phyloP scores from a whole-genome alignment of 306 rosid genomes.

The Quercus alba region DNA sequence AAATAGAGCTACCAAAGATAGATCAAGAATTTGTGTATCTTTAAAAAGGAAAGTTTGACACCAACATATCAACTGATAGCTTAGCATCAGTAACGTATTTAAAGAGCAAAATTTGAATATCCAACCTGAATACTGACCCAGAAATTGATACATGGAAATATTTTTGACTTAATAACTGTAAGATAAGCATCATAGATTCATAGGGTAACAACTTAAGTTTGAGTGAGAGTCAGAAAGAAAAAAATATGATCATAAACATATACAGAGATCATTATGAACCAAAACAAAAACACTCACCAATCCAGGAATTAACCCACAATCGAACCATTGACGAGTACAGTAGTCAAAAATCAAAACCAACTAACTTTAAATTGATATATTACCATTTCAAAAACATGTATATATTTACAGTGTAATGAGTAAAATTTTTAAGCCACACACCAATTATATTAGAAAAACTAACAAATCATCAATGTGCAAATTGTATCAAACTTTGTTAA shows the following conservation, averaged over 20 bases:
- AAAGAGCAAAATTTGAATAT: not conserved
- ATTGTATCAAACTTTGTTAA: not conserved
- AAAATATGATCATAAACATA: not conserved
- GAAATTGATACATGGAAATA: not conserved
- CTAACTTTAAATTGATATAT: not conserved
- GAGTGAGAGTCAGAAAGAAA: not conserved
- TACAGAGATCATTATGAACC: not conserved
- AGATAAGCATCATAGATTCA: not conserved
- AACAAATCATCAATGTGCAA: not conserved
- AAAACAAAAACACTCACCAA: not conserved
- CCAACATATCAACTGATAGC: not conserved
- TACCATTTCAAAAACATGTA: not conserved
- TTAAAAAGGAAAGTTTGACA: not conserved
- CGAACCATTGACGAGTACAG: not conserved
- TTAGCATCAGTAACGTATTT: not conserved
- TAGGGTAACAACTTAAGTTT: not conserved
- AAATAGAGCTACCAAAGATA: not conserved
- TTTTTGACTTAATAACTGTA: not conserved
- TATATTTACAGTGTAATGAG: not conserved
- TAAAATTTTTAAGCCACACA: not conserved
- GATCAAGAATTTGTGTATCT: not conserved
- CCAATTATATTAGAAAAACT: not conserved
- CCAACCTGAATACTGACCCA: not conserved
- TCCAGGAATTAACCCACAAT: not conserved
- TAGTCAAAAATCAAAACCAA: not conserved